phyloP scores from a whole-genome alignment of 2,329 filamentous ascomycete species.

The Macrophomina phaseolina region DNA sequence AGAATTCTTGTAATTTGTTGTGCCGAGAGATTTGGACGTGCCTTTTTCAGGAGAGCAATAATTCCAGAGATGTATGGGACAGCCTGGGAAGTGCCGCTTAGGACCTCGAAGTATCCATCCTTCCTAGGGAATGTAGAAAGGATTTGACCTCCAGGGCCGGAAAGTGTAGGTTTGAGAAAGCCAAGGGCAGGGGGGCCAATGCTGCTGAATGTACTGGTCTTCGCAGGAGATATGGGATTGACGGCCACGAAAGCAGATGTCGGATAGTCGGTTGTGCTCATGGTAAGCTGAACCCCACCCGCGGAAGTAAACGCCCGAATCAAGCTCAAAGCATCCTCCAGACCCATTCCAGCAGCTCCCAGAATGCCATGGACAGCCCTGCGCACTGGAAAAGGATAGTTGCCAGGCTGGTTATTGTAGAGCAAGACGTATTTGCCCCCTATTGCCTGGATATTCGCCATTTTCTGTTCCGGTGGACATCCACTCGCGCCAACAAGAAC shows the following conservation, averaged over 20 bases:
- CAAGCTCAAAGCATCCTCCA: not conserved
- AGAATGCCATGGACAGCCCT: not conserved
- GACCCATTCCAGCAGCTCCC: not conserved
- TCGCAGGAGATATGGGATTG: not conserved
- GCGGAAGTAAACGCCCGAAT: not conserved
- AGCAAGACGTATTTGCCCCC: not conserved
- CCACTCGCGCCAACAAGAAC: not conserved
- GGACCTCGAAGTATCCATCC: not conserved
- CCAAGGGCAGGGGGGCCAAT: not conserved
- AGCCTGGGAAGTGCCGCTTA: slow-evolving; percentile 1
- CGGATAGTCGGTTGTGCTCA: slow-evolving; percentile 4
- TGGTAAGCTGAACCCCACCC: not conserved
- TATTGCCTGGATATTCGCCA: not conserved
- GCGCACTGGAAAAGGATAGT: not conserved
- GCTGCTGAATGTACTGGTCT: not conserved
- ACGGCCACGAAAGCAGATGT: not conserved
- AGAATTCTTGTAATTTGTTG: not conserved
- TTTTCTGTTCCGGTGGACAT: not conserved
- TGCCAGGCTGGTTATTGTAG: not conserved
- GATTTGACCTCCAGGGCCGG: not conserved
- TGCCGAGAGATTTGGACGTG: not conserved
- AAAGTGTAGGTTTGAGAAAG: not conserved
- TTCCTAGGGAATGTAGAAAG: not conserved
- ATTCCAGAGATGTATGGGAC: slow-evolving; percentile 1
- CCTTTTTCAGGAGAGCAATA: slow-evolving; percentile 1